phyloP scores from a whole-genome alignment of 176 grass and related monocot genomes.

The Oryza longistaminata region DNA sequence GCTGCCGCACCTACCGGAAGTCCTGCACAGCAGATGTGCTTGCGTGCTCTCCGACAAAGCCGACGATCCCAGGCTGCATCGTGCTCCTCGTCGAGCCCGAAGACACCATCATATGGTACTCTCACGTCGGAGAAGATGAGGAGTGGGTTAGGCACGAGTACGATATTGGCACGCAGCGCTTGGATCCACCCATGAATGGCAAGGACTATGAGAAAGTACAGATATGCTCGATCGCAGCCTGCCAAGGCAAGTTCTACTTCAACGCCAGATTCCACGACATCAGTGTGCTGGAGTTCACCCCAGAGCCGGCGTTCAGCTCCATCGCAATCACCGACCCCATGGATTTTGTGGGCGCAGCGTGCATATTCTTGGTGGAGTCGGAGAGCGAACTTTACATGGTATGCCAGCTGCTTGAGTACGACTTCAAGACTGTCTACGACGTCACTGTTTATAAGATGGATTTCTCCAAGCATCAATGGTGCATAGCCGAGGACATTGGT shows the following conservation, averaged over 20 bases:
- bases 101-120: background rate
- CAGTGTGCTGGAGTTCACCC: too few relatives aligned
- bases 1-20: background rate
- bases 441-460: too few relatives aligned
- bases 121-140: background rate
- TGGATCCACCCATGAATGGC: too few relatives aligned
- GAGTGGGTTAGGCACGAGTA: background rate
- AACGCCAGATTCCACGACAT: background rate
- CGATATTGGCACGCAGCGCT: background rate
- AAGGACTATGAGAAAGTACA: background rate
- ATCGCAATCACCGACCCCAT: too few relatives aligned
- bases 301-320: too few relatives aligned
- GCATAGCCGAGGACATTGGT: too few relatives aligned
- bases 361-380: too few relatives aligned
- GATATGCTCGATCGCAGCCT: background rate
- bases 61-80: background rate
- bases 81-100: background rate
- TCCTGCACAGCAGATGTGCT: background rate
- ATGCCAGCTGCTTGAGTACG: too few relatives aligned
- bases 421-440: too few relatives aligned
- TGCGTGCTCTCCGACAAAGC: background rate
- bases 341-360: too few relatives aligned
- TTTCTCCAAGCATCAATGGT: too few relatives aligned
- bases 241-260: constrained; percentile 26
- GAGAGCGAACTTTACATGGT: too few relatives aligned